Conservation (phyloP, 805 yeast species). For the Barnettozyma californica region DNA sequence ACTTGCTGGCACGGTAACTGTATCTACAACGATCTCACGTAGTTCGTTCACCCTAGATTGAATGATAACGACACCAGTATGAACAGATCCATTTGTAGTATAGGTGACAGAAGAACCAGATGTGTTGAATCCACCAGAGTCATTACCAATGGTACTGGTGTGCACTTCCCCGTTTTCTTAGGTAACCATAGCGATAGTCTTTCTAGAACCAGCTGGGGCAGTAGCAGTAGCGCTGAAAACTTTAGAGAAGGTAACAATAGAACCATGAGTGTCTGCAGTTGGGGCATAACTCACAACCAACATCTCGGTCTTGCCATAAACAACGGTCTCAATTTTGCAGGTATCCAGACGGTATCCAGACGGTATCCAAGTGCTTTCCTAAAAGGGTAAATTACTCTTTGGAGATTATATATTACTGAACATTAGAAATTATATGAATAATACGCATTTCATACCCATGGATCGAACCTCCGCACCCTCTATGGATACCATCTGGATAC, state of each 20-base stretch:
- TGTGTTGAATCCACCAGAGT: background rate
- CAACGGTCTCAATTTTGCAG: conserved; percentile 2
- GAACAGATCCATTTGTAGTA: background rate
- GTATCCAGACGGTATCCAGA: too few species aligned
- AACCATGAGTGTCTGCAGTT: background rate
- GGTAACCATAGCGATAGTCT: background rate
- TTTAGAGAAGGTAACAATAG: background rate
- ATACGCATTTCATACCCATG: too few species aligned
- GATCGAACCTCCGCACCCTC: too few species aligned
- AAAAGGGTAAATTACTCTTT: too few species aligned
- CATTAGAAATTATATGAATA: too few species aligned
- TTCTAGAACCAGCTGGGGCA: background rate
- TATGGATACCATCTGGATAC: too few species aligned
- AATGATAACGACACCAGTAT: background rate
- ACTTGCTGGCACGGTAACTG: background rate
- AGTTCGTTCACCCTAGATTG: background rate
- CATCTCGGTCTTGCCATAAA: conserved; percentile 2
- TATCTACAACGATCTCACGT: background rate
- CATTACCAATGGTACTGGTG: background rate
- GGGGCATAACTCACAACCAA: conserved; percentile 3
- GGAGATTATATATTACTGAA: too few species aligned
- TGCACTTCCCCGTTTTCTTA: background rate
- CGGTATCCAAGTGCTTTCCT: too few species aligned
- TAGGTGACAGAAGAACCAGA: background rate
- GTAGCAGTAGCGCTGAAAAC: background rate